A percentile compares a stretch with the other conserved stretches of the same genome.
Conservation (phyloP, 2,329 filamentous ascomycete species). For the Chrysoporthe cubensis region DNA sequence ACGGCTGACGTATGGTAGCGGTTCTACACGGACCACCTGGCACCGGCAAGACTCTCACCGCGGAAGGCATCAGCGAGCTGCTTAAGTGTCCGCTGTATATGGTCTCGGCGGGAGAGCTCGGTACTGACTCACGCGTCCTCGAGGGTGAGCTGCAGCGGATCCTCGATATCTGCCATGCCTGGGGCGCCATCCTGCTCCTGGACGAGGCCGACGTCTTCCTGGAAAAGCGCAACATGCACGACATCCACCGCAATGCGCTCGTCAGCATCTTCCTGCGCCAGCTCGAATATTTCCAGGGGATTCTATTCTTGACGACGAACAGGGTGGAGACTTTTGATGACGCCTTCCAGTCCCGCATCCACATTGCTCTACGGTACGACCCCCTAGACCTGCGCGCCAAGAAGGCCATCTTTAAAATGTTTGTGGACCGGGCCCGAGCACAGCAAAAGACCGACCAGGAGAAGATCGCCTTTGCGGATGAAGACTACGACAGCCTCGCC, state of each 20-base stretch:
- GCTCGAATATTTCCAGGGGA: slow-evolving; percentile 90
- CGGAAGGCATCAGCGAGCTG: slow-evolving; percentile 83
- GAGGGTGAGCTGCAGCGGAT: slow-evolving; percentile 82
- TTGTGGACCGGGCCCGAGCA: slow-evolving; percentile 72
- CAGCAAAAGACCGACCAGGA: slow-evolving; percentile 62
- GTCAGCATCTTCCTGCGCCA: slow-evolving; percentile 86
- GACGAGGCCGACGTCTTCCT: slow-evolving; percentile 87
- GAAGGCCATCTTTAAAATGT: slow-evolving; percentile 81
- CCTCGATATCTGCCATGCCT: slow-evolving; percentile 81
- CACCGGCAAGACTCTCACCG: slow-evolving; percentile 87
- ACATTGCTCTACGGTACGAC: slow-evolving; percentile 82
- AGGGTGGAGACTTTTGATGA: slow-evolving; percentile 88
- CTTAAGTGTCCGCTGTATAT: slow-evolving; percentile 83
- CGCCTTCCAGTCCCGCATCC: slow-evolving; percentile 86
- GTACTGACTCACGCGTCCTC: slow-evolving; percentile 73
- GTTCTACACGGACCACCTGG: slow-evolving; percentile 86
- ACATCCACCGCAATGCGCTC: slow-evolving; percentile 82
- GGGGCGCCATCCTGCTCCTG: slow-evolving; percentile 83
- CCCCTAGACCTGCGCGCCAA: slow-evolving; percentile 73
- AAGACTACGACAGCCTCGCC: slow-evolving; percentile 69
- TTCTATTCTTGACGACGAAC: slow-evolving; percentile 88
- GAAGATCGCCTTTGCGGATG: slow-evolving; percentile 62
- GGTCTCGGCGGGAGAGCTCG: slow-evolving; percentile 80
- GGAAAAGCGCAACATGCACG: slow-evolving; percentile 79
- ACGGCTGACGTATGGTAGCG: slow-evolving; percentile 40